Conservation (phyloP, 2,329 filamentous ascomycete genomes). For the Xylaria sp. region DNA sequence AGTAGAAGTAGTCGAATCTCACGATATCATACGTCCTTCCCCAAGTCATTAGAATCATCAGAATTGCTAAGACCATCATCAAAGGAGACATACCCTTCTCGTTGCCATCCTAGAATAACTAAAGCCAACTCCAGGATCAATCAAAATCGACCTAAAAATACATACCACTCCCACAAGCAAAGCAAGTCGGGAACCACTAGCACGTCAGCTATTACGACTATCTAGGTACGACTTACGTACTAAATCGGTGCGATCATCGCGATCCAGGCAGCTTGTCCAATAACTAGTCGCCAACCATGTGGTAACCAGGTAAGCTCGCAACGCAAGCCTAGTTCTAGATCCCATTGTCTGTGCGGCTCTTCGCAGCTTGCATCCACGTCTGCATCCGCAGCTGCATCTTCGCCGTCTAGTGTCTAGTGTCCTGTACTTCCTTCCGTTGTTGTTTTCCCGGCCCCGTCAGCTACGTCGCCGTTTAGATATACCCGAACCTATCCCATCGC, state of each 20-base stretch:
- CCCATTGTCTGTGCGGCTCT: background rate
- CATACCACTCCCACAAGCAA: background rate
- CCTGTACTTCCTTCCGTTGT: background rate
- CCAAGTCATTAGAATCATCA: background rate
- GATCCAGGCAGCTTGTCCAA: background rate
- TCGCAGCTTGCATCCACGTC: background rate
- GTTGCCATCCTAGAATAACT: background rate
- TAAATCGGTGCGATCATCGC: background rate
- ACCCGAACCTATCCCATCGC: conserved; percentile 4
- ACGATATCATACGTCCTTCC: background rate
- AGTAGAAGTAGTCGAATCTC: background rate
- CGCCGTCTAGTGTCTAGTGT: background rate
- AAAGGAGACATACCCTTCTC: background rate
- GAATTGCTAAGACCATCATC: background rate
- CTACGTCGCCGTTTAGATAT: background rate
- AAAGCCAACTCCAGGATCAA: background rate
- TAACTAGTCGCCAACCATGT: background rate
- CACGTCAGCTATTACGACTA: background rate
- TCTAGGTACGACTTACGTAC: background rate
- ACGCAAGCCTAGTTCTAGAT: background rate
- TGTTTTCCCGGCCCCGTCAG: background rate
- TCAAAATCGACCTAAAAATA: background rate
- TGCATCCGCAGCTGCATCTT: background rate
- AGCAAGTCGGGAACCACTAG: background rate
- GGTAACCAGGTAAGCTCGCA: background rate